Conservation (phyloP, 2,329 filamentous ascomycete species). For the Cladophialophora carrionii region DNA sequence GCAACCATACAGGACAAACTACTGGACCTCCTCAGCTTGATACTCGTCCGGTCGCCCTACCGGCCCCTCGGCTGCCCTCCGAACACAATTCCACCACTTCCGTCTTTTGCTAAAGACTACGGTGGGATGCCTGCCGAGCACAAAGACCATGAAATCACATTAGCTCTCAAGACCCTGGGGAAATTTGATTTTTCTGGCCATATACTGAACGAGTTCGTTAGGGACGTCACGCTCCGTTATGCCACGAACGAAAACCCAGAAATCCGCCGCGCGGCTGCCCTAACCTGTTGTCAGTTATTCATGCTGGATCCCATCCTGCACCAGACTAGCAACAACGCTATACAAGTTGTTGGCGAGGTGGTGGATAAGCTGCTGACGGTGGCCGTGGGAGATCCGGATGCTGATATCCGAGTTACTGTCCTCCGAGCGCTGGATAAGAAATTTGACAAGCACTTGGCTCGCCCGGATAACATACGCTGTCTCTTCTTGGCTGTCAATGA, state of each 20-base stretch:
- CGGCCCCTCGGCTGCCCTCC: constrained; percentile 88
- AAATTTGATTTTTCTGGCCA: constrained; percentile 94
- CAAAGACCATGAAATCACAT: constrained; percentile 81
- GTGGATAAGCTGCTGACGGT: constrained; percentile 96
- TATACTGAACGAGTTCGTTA: constrained; percentile 96
- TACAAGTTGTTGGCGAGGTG: constrained; percentile 96
- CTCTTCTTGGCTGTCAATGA: constrained; percentile 95
- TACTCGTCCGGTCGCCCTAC: constrained; percentile 89
- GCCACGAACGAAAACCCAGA: constrained; percentile 94
- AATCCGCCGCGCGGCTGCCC: constrained; percentile 87
- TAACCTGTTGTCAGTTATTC: constrained; percentile 98
- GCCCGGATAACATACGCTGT: constrained; percentile 95
- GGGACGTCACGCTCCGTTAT: constrained; percentile 96
- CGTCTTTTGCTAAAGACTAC: constrained; percentile 84
- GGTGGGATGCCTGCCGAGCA: constrained; percentile 79
- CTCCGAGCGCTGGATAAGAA: constrained; percentile 86
- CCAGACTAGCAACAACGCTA: constrained; percentile 94
- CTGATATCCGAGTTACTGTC: constrained; percentile 85
- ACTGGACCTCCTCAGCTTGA: constrained; percentile 90
- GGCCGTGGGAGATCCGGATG: constrained; percentile 86
- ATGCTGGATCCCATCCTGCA: constrained; percentile 96
- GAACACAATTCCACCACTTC: constrained; percentile 78
- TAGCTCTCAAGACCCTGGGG: constrained; percentile 92
- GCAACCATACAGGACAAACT: constrained; percentile 90
- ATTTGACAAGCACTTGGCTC: constrained; percentile 94